Evolutionary conservation across 306 rosid species (phyloP).

Genomic region (Gastrolobium bilobum): DNA sequence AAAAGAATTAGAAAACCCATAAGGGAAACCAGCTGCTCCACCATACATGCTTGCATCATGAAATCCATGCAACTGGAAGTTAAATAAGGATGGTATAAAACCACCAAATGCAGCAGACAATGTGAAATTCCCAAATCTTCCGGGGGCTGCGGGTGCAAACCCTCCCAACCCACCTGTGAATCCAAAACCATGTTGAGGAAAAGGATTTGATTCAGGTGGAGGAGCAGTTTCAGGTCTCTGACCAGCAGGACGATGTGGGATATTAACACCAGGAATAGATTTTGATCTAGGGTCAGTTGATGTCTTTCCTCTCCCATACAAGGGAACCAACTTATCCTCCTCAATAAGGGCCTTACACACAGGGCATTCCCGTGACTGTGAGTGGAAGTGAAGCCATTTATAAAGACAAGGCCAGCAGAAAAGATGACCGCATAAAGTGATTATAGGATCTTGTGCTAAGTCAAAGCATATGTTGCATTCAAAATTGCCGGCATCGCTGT

Average conservation of each 20-base stretch:
- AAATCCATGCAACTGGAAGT: slow-evolving; percentile 80
- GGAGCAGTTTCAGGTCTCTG: slow-evolving; percentile 91
- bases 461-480: slow-evolving; percentile 95
- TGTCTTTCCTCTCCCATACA: slow-evolving; percentile 89
- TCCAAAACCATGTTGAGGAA: slow-evolving; percentile 71
- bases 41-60: slow-evolving; percentile 72
- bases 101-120: slow-evolving; percentile 88
- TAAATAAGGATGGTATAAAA: slow-evolving; percentile 75
- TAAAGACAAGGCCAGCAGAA: slow-evolving; percentile 97
- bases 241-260: slow-evolving; percentile 87
- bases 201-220: slow-evolving; percentile 68
- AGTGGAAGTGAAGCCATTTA: slow-evolving; percentile 87
- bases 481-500: slow-evolving; percentile 71
- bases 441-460: slow-evolving; percentile 91
- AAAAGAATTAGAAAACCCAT: slow-evolving; percentile 69
- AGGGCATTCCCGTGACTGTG: slow-evolving; percentile 82
- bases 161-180: slow-evolving; percentile 80
- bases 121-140: slow-evolving; percentile 87
- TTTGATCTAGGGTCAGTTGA: slow-evolving; percentile 89
- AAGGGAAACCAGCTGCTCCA: slow-evolving; percentile 68
- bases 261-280: slow-evolving; percentile 70
- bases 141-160: slow-evolving; percentile 70
- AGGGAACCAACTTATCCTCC: slow-evolving; percentile 87
- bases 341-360: slow-evolving; percentile 86
- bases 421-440: slow-evolving; percentile 88